Evolutionary conservation across 2,329 filamentous ascomycete species (phyloP).

Genomic region (Dendrostoma leiphaemia): DNA sequence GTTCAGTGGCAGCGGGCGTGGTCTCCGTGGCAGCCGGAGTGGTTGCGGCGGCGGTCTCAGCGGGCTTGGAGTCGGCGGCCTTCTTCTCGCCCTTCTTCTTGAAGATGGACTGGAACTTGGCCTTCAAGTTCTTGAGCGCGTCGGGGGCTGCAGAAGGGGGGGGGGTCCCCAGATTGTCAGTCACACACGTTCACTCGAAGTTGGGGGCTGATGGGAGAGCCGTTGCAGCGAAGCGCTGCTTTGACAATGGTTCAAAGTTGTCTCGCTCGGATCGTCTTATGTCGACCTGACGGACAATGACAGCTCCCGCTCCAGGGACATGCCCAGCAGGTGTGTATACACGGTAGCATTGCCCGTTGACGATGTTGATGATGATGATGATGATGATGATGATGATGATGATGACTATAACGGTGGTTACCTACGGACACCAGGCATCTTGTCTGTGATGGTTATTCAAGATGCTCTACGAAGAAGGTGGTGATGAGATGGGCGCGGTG

Average conservation of each 20-base stretch:
- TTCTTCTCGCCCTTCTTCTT: slow-evolving; percentile 44
- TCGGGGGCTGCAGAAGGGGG: slow-evolving; percentile 37
- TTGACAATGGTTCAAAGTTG: slow-evolving; percentile 18
- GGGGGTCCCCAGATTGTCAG: too few relatives aligned
- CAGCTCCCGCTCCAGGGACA: not conserved
- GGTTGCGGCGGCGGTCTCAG: slow-evolving; percentile 27
- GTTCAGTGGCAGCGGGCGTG: slow-evolving; percentile 27
- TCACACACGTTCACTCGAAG: too few relatives aligned
- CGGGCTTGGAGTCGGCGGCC: slow-evolving; percentile 22
- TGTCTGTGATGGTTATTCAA: slow-evolving; percentile 26
- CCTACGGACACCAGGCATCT: slow-evolving; percentile 54
- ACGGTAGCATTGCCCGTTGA: too few relatives aligned
- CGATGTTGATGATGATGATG: too few relatives aligned
- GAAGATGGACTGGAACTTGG: slow-evolving; percentile 53
- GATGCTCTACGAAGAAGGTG: not conserved
- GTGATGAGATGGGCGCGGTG: not conserved
- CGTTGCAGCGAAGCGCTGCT: not conserved
- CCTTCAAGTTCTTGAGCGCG: slow-evolving; percentile 54
- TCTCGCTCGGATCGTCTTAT: too few relatives aligned
- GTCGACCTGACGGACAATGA: too few relatives aligned
- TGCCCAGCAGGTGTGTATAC: slow-evolving; percentile 2
- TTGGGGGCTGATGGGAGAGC: too few relatives aligned
- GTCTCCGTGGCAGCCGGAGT: slow-evolving; percentile 26
- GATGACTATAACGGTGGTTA: slow-evolving; percentile 21
- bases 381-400: not conserved